Base-by-base conservation (phyloP, 805 yeast genomes). In the Saccharomycopsis fermentans region DNA sequence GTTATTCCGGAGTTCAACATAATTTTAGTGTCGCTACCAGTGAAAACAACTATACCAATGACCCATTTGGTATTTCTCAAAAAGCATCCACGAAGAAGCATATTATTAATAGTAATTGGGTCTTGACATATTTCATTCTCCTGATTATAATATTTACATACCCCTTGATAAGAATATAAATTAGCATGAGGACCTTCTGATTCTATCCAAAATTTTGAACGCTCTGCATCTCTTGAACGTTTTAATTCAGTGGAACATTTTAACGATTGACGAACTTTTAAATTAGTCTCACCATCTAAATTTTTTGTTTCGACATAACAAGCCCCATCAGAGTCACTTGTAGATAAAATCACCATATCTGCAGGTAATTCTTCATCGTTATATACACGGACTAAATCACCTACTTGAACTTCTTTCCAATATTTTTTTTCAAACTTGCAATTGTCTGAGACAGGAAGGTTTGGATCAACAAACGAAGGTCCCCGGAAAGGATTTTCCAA, bases 141-240 rank as follows among this genome's bases (percentile, higher is more conserved):
- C 35, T 70, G 69, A 55, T 78, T 79, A 54, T 73, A 73, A 74
- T 78, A 81, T 63, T 77, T 80, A 62, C 85, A 66, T 64, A 83
- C 84, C 63, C 94, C 95, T 68, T 86, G 87, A 66, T 86, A 87
- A 48, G 83, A 77, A 69, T 87, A 87, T 63, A 87, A 73, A 67
- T 86, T 86, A 1, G 90, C 79, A 69, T 87, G 90, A 16, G 95
- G 95, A 6, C 90, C 92, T 71, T 87, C 94, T 73, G 87, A 80
- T 64, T 87, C 89, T n/a, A 87, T 71, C 80, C 85, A 80, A 64
- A 86, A 86, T 62, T 76, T 77, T 56, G 81, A 72, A 65, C 76
- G 74, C 6, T 77, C 74, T 43, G 80, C 66, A 64, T 81, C 84
- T 60, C 74, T 71, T 1, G 80, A 71, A 56, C 75, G 79, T 60